phyloP scores from a whole-genome alignment of 805 yeast genomes.

The Starmerella geochares region DNA sequence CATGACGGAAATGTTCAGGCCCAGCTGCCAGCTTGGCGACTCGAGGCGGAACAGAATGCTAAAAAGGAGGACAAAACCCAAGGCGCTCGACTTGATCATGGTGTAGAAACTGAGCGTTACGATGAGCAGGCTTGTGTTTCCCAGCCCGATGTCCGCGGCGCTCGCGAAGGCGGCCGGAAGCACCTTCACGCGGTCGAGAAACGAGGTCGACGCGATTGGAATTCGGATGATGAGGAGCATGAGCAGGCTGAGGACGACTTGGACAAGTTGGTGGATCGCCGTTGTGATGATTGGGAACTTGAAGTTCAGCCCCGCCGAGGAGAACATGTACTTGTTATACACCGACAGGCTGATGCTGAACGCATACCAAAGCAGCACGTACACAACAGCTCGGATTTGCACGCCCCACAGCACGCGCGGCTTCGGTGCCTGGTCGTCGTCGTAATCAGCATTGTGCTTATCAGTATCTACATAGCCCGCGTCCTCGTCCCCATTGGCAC shows the following conservation, averaged over 20 bases:
- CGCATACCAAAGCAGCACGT: conserved; percentile 30
- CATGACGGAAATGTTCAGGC: conserved; percentile 66
- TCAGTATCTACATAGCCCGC: background rate
- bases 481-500: background rate
- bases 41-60: conserved; percentile 77
- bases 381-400: conserved; percentile 16
- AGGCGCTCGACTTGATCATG: conserved; percentile 80
- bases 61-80: conserved; percentile 81
- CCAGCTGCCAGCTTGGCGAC: conserved; percentile 54
- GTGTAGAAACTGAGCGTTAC: conserved; percentile 80
- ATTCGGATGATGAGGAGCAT: conserved; percentile 9
- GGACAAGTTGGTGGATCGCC: conserved; percentile 67
- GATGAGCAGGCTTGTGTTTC: conserved; percentile 70
- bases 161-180: conserved; percentile 80
- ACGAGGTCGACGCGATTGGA: conserved; percentile 4
- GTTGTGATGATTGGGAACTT: conserved; percentile 79
- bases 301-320: conserved; percentile 58
- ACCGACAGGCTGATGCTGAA: conserved; percentile 34
- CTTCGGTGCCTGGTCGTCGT: background rate
- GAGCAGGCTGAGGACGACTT: conserved; percentile 44
- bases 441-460: background rate
- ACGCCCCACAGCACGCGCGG: background rate
- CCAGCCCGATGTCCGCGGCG: conserved; percentile 88
- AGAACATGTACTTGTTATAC: conserved; percentile 97
- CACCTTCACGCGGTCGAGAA: conserved; percentile 30